Base-by-base conservation (phyloP, 2,329 filamentous ascomycete species). In the Hymenoscyphus infarciens region DNA sequence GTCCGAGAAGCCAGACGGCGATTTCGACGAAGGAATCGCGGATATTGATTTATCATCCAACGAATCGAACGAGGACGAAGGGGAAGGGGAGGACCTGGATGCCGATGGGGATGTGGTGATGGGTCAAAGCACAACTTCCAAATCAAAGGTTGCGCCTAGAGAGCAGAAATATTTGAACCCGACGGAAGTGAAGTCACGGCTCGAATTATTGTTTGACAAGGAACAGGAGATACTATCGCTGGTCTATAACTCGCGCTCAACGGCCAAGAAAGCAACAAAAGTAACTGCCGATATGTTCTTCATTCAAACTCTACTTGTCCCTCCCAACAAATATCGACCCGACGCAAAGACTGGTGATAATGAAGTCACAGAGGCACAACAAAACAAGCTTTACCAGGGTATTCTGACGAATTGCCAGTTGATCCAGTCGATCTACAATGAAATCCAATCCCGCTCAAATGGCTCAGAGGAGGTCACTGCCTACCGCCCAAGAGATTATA, bases 221-320 rank as follows among this genome's bases (percentile, higher is more conserved):
- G 95, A 99, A 73, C 85, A 89, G 66, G 92, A 97, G 53, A 82
- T 99, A 35, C 75, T 99, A 53, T 82, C 87, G 16, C 81, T 97
- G n/a, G 79, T 99, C 4, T 99, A 97, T 77, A 89, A 87, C 73
- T 89, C 91, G 19, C 87, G 89, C 63, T 73, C 70, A 27, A 63
- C 75, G n/a, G 79, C 82, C 4, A 87, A 85, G 73, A 84, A 82
- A 61, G 77, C 81, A 42, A 77, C 77, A 6, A 79, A 79, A 19
- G 80, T 92, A n/a, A 86, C 80, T 2, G 85, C 91, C 1, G 90
- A 97, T 68, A 97, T 98, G 87, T 98, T 99, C 78, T 99, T 99
- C 77, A 81, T 98, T 62, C 87, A 90, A 62, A 88, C 87, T 39
- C 80, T 99, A 59, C 81, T 98, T 15, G 92, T 99, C 0, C 92